Evolutionary conservation across 371 early-diverging fungal species (phyloP), one percentile per base, ranked within the genome.

Genomic region (Neoconidiobolus thromboides): DNA sequence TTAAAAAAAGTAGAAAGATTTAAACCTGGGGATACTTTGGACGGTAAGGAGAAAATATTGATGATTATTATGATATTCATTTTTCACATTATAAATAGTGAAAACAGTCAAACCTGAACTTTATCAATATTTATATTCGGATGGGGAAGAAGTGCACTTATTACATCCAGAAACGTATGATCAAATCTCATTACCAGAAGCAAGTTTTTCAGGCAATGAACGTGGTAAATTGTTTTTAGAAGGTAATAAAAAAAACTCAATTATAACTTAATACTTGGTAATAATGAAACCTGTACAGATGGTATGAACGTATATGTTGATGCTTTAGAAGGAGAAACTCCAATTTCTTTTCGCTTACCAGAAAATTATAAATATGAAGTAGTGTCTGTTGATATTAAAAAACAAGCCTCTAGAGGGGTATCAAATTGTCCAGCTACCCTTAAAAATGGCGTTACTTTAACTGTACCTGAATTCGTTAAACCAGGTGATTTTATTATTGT

Each of bases 301-400:
- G 44, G 40, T 10, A 58, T 58, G 58, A 14, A 48, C 37, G 46
- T 58, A 26, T 7, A 3, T 12, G 58, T 58, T 48, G 14, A 46
- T 40, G 15, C 12, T 37, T 39, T 43, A 12, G 58, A 58, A 38
- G 44, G 12, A 2, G 12, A 7, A 48, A 36, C 14, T 6, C 58
- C 58, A n/a, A 39, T 58, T 2, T 58, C 48, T 3, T 46, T 48
- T 36, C 5, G 36, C 1, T 48, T 58, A 36, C 58, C 58, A 10
- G 41, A 12, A 10, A 48, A n/a, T 12, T 46, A 48, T 48, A 49
- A 12, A 9, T 58, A 58, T 58, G 58, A 58, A 49, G 58, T 58
- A 38, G 47, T 36, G 9, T 15, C 41, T 46, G 40, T 7, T 4
- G 48, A 15, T 4, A 26, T 9, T 6, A 48, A 15, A 12, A 48